A percentile compares a stretch with the other conserved stretches of the same genome.
Conservation (phyloP, 78 protist species). For the Emiliania huxleyi region DNA sequence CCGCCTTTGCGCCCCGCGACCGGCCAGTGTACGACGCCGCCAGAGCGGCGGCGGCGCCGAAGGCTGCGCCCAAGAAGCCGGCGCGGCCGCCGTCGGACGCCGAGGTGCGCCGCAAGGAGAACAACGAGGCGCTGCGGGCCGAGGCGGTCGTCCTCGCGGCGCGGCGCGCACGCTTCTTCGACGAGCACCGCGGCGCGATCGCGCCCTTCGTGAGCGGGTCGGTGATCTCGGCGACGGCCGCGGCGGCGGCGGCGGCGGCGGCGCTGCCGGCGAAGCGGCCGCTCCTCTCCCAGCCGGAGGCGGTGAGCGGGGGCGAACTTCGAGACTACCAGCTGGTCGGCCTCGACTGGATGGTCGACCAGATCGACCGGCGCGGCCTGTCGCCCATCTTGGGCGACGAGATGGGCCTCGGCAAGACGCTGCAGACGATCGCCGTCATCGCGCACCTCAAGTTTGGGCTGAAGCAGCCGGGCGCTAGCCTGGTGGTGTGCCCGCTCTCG, state of each 20-base stretch:
- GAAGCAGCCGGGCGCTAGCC: conserved; percentile 55
- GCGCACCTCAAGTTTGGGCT: conserved; percentile 68
- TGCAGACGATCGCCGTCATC: too few species aligned
- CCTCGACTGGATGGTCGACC: conserved; percentile 69
- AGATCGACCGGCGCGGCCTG: conserved; percentile 32
- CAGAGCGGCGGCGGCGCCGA: too few species aligned
- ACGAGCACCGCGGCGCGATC: not conserved
- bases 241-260: not conserved
- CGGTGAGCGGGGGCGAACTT: conserved; percentile 40
- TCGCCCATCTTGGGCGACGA: conserved; percentile 60
- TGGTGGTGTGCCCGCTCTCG: not conserved
- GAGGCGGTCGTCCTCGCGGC: not conserved
- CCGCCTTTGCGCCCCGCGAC: too few species aligned
- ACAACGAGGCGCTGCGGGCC: not conserved
- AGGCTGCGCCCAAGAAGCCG: too few species aligned
- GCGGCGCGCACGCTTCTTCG: not conserved
- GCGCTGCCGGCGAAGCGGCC: not conserved
- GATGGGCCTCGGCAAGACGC: conserved; percentile 73
- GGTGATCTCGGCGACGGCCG: not conserved
- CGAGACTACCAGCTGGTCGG: conserved; percentile 85
- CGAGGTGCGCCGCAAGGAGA: not conserved
- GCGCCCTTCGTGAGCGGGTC: not conserved
- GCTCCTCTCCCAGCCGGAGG: conserved; percentile 36
- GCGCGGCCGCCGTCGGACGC: too few species aligned
- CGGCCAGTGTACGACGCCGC: too few species aligned